Evolutionary conservation across 768 basidiomycete genomes (phyloP).

Genomic region (Hericium erinaceus): DNA sequence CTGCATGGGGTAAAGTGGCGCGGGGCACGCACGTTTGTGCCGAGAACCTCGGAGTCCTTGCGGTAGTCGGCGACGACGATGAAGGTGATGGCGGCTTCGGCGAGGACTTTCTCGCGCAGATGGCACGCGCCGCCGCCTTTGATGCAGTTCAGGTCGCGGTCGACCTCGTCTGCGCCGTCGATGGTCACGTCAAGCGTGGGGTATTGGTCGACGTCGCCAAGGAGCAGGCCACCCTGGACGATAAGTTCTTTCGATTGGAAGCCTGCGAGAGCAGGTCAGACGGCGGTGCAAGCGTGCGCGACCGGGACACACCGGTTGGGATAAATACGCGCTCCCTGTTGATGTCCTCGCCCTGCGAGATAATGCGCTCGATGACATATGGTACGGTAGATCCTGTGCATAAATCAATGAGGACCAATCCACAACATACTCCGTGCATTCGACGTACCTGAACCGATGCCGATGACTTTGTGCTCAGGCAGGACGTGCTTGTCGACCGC

Average conservation of each 20-base stretch:
- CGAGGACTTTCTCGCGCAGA: constrained; percentile 92
- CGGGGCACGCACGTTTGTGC: constrained; percentile 61
- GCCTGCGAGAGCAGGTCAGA: constrained; percentile 29
- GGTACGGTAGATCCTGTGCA: constrained; percentile 91
- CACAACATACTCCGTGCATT: no score
- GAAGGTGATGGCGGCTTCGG: constrained; percentile 89
- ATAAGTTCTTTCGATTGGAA: constrained; percentile 98
- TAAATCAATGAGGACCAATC: no score
- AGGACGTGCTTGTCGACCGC: constrained; percentile 88
- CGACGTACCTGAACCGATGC: constrained; percentile 86
- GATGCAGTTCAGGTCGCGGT: constrained; percentile 80
- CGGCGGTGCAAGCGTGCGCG: neutral
- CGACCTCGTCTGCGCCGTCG: constrained; percentile 96
- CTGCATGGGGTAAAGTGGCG: neutral
- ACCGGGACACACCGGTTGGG: constrained; percentile 56
- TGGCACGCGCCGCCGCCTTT: constrained; percentile 98
- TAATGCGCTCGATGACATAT: constrained; percentile 92
- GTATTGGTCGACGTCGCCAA: constrained; percentile 88
- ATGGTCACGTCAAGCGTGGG: constrained; percentile 91
- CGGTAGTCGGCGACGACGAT: constrained; percentile 92
- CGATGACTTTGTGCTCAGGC: constrained; percentile 77
- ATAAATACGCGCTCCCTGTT: constrained; percentile 84
- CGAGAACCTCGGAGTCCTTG: constrained; percentile 79
- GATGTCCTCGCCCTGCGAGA: constrained; percentile 64
- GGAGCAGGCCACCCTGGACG: constrained; percentile 59